phyloP scores from a whole-genome alignment of 345 rosid genomes.

The Aquilaria malaccensis region DNA sequence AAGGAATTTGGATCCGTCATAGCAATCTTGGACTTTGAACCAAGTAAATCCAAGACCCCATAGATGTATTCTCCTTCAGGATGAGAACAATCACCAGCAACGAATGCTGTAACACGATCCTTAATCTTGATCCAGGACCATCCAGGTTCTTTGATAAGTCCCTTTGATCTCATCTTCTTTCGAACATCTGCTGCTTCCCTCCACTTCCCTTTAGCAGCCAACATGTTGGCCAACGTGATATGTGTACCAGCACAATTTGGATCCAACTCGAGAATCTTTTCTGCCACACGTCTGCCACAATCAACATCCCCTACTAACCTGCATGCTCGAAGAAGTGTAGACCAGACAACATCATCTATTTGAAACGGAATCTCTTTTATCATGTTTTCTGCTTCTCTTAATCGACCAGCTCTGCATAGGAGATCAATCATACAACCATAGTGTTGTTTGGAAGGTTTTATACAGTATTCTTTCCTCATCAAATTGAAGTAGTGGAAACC shows the following conservation, averaged over 20 bases:
- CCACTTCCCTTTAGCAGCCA: conserved; percentile 67
- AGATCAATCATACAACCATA: conserved; percentile 93
- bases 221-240: conserved; percentile 73
- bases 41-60: conserved; percentile 39
- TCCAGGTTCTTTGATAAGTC: conserved; percentile 79
- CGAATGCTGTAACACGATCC: conserved; percentile 46
- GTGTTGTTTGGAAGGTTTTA: conserved; percentile 70
- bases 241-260: conserved; percentile 71
- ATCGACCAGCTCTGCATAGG: conserved; percentile 64
- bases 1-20: conserved; percentile 20
- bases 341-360: conserved; percentile 81
- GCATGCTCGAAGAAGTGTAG: conserved; percentile 67
- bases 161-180: conserved; percentile 62
- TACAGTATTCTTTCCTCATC: conserved; percentile 40
- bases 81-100: conserved; percentile 60
- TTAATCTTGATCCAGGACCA: conserved; percentile 74
- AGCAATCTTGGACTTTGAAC: conserved; percentile 23
- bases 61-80: conserved; percentile 46
- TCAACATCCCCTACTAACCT: conserved; percentile 55
- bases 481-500: conserved; percentile 68
- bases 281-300: conserved; percentile 55
- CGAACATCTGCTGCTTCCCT: conserved; percentile 69
- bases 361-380: conserved; percentile 61
- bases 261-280: conserved; percentile 56
- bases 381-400: conserved; percentile 71